Evolutionary conservation across 805 yeast species (phyloP).

Genomic region (Candida ortonii): DNA sequence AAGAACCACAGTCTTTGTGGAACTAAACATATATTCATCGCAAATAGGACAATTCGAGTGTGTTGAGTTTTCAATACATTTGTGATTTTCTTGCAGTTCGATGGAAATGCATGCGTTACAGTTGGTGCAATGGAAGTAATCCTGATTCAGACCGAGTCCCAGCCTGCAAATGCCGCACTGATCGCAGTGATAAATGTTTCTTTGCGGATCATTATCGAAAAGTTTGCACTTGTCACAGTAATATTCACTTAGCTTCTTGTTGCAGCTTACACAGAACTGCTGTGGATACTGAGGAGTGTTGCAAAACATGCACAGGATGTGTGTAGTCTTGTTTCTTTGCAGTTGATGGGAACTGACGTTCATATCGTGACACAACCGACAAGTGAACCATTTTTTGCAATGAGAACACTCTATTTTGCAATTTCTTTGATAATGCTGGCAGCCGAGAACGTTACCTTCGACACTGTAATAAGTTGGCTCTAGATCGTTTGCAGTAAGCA

Average conservation of each 20-base stretch:
- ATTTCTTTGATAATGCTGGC: slow-evolving; percentile 77
- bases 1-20: slow-evolving; percentile 78
- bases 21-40: slow-evolving; percentile 84
- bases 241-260: slow-evolving; percentile 64
- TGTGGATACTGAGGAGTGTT: slow-evolving; percentile 70
- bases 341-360: slow-evolving; percentile 53
- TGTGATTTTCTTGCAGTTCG: slow-evolving; percentile 71
- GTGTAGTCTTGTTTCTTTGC: slow-evolving; percentile 55
- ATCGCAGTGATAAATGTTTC: slow-evolving; percentile 87
- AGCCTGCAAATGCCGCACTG: slow-evolving; percentile 91
- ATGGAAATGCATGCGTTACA: slow-evolving; percentile 88
- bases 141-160: slow-evolving; percentile 84
- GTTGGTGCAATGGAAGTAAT: slow-evolving; percentile 85
- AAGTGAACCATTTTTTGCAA: slow-evolving; percentile 73
- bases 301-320: slow-evolving; percentile 81
- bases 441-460: slow-evolving; percentile 56
- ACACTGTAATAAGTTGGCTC: slow-evolving; percentile 46
- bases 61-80: slow-evolving; percentile 82
- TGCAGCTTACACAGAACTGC: slow-evolving; percentile 68
- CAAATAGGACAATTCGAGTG: slow-evolving; percentile 93
- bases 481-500: slow-evolving; percentile 46
- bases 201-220: slow-evolving; percentile 75
- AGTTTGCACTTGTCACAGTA: slow-evolving; percentile 76
- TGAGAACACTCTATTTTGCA: slow-evolving; percentile 80
- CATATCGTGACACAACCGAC: slow-evolving; percentile 85